Conservation (phyloP, 306 rosid species). For the Vicia villosa region DNA sequence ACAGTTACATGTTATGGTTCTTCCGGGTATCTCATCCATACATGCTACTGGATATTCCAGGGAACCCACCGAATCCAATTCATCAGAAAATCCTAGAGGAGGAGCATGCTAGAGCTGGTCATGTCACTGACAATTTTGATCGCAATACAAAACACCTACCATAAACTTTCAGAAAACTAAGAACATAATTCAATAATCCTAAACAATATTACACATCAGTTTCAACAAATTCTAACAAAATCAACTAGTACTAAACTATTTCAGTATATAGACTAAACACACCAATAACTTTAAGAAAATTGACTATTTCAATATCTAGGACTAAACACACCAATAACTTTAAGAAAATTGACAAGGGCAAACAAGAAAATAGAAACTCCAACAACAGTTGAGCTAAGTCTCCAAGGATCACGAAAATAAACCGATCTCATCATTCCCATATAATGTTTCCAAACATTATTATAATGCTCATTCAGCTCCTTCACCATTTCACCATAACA, state of each 20-base stretch:
- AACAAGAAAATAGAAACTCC: conserved; percentile 38
- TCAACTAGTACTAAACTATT: not conserved
- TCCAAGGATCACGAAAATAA: conserved; percentile 43
- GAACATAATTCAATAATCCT: not conserved
- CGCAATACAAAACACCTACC: not conserved
- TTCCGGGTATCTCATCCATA: too few species aligned
- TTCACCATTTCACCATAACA: conserved; percentile 15
- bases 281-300: conserved; percentile 32
- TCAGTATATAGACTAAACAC: conserved; percentile 4
- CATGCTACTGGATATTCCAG: too few species aligned
- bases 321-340: conserved; percentile 11
- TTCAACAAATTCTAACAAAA: not conserved
- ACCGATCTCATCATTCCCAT: conserved; percentile 37
- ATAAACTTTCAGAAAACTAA: not conserved
- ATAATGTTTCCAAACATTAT: conserved; percentile 24
- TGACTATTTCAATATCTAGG: conserved; percentile 9
- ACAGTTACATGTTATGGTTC: too few species aligned
- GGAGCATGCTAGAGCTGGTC: too few species aligned
- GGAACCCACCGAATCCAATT: too few species aligned
- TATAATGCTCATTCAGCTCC: conserved; percentile 38
- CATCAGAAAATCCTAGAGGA: too few species aligned
- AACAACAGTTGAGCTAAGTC: conserved; percentile 32
- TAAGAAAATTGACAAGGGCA: conserved; percentile 29
- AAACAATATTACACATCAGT: too few species aligned
- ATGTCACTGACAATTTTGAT: too few species aligned